Evolutionary conservation across 2,329 filamentous ascomycete species (phyloP), one percentile per base, ranked within the genome.

Genomic region (Talaromyces funiculosus): DNA sequence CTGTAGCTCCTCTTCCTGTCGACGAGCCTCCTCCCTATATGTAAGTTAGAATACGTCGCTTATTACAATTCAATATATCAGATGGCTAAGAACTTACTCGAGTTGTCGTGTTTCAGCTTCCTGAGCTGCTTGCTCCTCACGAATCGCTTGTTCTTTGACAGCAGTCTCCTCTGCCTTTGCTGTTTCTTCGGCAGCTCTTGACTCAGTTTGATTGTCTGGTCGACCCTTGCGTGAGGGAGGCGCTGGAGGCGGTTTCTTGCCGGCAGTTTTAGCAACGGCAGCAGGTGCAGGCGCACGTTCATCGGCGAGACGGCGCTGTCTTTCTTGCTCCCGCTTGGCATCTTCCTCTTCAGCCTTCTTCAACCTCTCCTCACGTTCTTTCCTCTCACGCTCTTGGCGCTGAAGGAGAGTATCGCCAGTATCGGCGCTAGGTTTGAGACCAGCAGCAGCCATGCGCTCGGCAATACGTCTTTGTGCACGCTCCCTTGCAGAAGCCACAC

Each of bases 381-480:
- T 86, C 71, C 86, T 87, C 75, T 99, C 94, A 29, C 94, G 89
- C 71, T 97, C 94, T 61, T 89, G 85, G 63, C 92, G 85, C 76
- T 99, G 92, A 60, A 89, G 84, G 35, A 92, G 79, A 31, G 86
- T 90, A 77, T 99, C 94, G 3, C 88, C 87, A 40, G 87, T 78
- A 71, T 95, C 95, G 18, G 82, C 81, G 5, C 90, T 88, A 31
- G 91, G 86, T 73, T 91, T 96, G 71, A 99, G 89, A 37, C 94
- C 94, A 63, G 97, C 84, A 51, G 93, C 93, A 62, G 94, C 94
- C 69, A 99, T 84, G 62, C 94, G 88, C 75, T 97, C 94, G 37
- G 94, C 93, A 89, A 99, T 97, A 62, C 93, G 90, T 72, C 93
- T 90, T 73, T 97, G 92, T 8, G 94, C 95, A 73, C 97, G 93